Base-by-base conservation (phyloP, 139 green algal species). In the Picochlorum sp. region DNA sequence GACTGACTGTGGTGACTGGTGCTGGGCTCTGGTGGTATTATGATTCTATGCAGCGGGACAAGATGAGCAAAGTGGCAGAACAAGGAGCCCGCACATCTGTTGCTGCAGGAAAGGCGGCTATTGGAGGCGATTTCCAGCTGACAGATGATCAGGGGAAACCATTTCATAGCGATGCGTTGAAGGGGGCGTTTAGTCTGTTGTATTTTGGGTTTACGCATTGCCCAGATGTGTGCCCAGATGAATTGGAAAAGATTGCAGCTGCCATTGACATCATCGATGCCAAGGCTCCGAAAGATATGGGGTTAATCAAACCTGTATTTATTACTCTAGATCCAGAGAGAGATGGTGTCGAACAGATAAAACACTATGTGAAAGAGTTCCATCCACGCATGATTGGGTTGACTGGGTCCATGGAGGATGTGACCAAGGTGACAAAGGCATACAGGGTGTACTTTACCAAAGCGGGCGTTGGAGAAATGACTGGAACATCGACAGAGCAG, bases 121-220 rank as follows among this genome's bases (percentile, higher is more conserved):
- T 98, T 26, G 92, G 92, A 18, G 92, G 92, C 2, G 83, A 88
- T 0, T 98, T 98, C 63, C 38, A 85, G 1, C 74, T 98, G 9
- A 63, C 87, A 6, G 87, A 97, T 72, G 66, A 85, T 21, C 58
- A 88, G 16, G 83, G 84, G 55, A 93, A 92, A 60, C 50, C 60
- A 1, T 95, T 96, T 55, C 88, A 81, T 7, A 52, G 90, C 49
- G 74, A 81, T 31, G 75, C 97, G 71, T 66, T 98, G 20, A 70
- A 78, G 15, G 93, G 93, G 23, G 67, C 87, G 24, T 98, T 92
- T 70, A 77, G 76, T 14, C 57, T 98, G 52, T 69, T 99, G 0
- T 99, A 99, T 73, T 99, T 99, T 81, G 94, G 94, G 16, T 99
- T 99, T 81, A 98, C 94, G 9, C 75, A 84, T 67, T 99, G 94